Conservation (phyloP, 805 yeast species). For the Alloascoidea africana region DNA sequence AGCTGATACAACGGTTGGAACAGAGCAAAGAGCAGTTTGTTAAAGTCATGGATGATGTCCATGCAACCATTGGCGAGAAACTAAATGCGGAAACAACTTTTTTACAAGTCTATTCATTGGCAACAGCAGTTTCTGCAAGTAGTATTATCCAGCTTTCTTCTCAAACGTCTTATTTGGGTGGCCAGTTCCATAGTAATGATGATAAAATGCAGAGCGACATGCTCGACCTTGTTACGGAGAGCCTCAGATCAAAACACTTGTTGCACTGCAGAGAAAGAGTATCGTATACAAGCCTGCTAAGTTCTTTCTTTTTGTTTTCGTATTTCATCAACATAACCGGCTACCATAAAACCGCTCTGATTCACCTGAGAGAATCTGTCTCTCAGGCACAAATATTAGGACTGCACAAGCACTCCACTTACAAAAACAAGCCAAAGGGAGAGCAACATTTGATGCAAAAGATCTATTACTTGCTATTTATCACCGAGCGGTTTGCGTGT, state of each 20-base stretch:
- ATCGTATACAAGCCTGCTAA: background rate
- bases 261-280: background rate
- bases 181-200: no score
- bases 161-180: background rate
- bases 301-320: background rate
- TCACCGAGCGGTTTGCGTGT: background rate
- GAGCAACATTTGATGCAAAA: background rate
- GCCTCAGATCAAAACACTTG: background rate
- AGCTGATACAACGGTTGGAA: background rate
- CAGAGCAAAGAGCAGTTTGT: background rate
- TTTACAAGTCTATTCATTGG: background rate
- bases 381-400: background rate
- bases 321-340: background rate
- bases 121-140: background rate
- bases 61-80: no score
- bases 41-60: background rate
- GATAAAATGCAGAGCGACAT: no score
- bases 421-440: background rate
- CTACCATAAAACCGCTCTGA: background rate
- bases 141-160: background rate
- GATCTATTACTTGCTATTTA: background rate
- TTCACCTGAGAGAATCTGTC: background rate
- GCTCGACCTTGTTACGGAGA: background rate
- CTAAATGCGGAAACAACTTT: background rate
- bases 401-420: background rate